Evolutionary conservation across 2,329 filamentous ascomycete species (phyloP).

Genomic region (Huntiella abstrusa): DNA sequence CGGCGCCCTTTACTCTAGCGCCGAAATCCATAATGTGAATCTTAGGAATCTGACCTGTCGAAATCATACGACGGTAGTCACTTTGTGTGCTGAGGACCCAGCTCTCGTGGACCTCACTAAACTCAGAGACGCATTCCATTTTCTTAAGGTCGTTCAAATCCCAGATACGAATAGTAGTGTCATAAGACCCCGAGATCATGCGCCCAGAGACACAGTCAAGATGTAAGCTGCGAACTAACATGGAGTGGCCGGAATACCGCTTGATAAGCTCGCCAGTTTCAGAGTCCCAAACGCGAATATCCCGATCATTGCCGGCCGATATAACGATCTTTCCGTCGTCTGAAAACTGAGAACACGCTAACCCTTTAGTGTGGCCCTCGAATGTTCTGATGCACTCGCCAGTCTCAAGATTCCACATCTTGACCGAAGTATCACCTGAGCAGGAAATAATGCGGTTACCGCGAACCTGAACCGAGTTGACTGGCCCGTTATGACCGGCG

Average conservation of each 20-base stretch:
- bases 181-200: constrained; percentile 82
- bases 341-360: constrained; percentile 90
- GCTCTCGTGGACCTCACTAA: constrained; percentile 64
- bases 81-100: constrained; percentile 96
- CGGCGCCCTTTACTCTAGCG: constrained; percentile 36
- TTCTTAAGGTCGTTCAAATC: constrained; percentile 65
- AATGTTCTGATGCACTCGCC: constrained; percentile 84
- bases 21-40: constrained; percentile 91
- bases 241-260: constrained; percentile 65
- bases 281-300: constrained; percentile 91
- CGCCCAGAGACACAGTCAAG: constrained; percentile 73
- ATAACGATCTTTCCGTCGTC: constrained; percentile 88
- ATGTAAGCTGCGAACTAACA: constrained; percentile 76
- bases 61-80: constrained; percentile 86
- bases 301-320: constrained; percentile 85
- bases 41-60: constrained; percentile 83
- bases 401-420: constrained; percentile 86
- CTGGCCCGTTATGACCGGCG: constrained; percentile 71
- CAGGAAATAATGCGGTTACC: constrained; percentile 87
- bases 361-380: constrained; percentile 70
- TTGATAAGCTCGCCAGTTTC: constrained; percentile 70
- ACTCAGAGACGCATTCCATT: constrained; percentile 35
- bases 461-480: constrained; percentile 90
- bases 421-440: constrained; percentile 80
- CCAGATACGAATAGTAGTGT: constrained; percentile 88